Percentiles rank a stretch among this genome's conserved stretches.
Evolutionary conservation across 2,329 filamentous ascomycete species (phyloP).

Genomic region (Plenodomus biglobosus): DNA sequence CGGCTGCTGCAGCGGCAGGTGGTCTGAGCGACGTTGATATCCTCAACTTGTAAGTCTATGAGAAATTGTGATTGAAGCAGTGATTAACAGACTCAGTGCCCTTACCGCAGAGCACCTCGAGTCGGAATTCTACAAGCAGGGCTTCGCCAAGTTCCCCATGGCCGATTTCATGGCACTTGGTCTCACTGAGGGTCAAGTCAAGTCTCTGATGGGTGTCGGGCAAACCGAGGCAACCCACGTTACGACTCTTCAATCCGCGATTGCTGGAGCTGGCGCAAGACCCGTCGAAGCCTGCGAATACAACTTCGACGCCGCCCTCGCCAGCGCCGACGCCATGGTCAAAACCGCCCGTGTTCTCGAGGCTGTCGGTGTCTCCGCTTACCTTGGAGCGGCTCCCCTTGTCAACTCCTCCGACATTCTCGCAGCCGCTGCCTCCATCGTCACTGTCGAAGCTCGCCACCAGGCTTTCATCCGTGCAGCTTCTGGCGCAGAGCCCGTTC

Average conservation of each 20-base stretch:
- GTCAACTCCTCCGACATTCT: conserved; percentile 63
- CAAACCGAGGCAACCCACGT: conserved; percentile 66
- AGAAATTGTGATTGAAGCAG: conserved; percentile 13
- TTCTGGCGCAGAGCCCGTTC: conserved; percentile 60
- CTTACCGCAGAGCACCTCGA: conserved; percentile 76
- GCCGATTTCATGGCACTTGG: conserved; percentile 66
- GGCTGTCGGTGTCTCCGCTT: conserved; percentile 71
- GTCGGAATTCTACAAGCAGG: conserved; percentile 70
- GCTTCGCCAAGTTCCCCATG: conserved; percentile 66
- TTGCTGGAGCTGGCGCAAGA: conserved; percentile 63
- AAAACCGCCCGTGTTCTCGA: conserved; percentile 70
- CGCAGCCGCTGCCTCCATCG: conserved; percentile 67
- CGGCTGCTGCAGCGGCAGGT: conserved; percentile 22
- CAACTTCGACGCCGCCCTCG: conserved; percentile 64
- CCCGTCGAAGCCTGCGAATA: conserved; percentile 72
- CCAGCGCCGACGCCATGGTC: conserved; percentile 67
- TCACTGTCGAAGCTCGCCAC: conserved; percentile 73
- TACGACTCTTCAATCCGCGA: conserved; percentile 59
- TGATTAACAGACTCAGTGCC: conserved; percentile 55
- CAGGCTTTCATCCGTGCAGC: conserved; percentile 70
- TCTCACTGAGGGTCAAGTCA: conserved; percentile 57
- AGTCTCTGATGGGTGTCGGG: conserved; percentile 64
- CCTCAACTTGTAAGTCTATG: conserved; percentile 53
- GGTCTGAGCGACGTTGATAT: conserved; percentile 55
- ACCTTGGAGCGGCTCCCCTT: conserved; percentile 69